Evolutionary conservation across 1,284 basidiomycete species (phyloP).

Genomic region (Sanghuangporus weigelae): DNA sequence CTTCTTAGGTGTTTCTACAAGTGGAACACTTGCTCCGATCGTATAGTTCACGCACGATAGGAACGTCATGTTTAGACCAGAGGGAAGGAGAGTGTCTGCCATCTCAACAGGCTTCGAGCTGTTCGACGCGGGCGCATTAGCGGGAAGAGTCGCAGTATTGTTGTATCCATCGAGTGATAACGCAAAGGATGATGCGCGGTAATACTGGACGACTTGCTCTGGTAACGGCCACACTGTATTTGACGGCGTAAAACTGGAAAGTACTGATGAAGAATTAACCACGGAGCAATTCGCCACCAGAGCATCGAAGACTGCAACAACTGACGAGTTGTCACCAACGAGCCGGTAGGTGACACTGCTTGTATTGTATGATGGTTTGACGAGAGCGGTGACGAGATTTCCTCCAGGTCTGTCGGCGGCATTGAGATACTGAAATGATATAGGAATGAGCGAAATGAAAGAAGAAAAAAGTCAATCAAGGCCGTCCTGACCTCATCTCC

Average conservation of each 20-base stretch:
- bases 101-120: background rate
- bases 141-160: conserved; percentile 22
- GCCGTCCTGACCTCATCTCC: conserved; percentile 19
- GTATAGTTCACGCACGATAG: conserved; percentile 20
- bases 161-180: conserved; percentile 24
- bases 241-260: conserved; percentile 6
- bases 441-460: background rate
- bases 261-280: conserved; percentile 10
- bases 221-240: conserved; percentile 17
- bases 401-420: conserved; percentile 22
- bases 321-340: conserved; percentile 23
- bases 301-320: conserved; percentile 21
- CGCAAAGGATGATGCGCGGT: conserved; percentile 25
- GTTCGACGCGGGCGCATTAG: conserved; percentile 10
- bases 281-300: conserved; percentile 22
- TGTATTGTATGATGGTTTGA: conserved; percentile 16
- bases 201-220: conserved; percentile 27
- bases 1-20: background rate
- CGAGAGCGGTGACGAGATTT: conserved; percentile 14
- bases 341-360: conserved; percentile 22
- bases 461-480: background rate
- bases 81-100: conserved; percentile 18
- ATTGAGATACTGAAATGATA: conserved; percentile 19
- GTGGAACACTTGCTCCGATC: conserved; percentile 12
- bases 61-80: conserved; percentile 18